Evolutionary conservation across 164 flowering plant species (phyloP).

Genomic region (Vitis rupestris): DNA sequence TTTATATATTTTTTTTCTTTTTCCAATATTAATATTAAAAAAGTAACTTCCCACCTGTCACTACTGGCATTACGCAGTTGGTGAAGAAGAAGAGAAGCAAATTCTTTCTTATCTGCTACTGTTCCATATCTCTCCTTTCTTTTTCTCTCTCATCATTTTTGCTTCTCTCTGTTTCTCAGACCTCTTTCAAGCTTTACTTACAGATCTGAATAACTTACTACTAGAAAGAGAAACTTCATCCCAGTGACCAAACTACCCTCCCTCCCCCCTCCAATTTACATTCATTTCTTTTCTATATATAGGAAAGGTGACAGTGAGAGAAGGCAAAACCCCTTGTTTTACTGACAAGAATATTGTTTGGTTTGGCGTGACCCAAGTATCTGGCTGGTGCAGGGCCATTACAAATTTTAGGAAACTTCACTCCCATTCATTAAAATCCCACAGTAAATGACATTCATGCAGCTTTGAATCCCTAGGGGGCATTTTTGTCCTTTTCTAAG

Average conservation of each 20-base stretch:
- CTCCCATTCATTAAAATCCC: too few species aligned
- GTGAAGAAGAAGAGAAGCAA: background rate
- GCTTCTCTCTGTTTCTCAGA: background rate
- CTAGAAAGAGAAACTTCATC: background rate
- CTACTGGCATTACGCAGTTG: conserved; percentile 8
- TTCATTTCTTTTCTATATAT: background rate
- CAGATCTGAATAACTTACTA: conserved; percentile 2
- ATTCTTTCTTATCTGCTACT: conserved; percentile 5
- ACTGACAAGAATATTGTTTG: background rate
- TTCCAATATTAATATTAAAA: conserved; percentile 3
- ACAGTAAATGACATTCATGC: too few species aligned
- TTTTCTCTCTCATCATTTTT: background rate
- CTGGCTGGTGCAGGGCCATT: too few species aligned
- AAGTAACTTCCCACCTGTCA: conserved; percentile 16
- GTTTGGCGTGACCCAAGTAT: background rate
- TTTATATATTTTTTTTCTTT: background rate
- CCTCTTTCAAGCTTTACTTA: conserved; percentile 7
- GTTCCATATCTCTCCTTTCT: background rate
- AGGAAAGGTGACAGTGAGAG: background rate
- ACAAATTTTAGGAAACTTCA: too few species aligned
- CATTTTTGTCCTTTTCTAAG: too few species aligned
- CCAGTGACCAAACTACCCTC: background rate
- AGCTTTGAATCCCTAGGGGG: too few species aligned
- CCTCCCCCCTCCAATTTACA: background rate
- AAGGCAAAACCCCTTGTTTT: background rate